phyloP scores from a whole-genome alignment of 495 filamentous ascomycete species.

The Pyrenula aspistea region DNA sequence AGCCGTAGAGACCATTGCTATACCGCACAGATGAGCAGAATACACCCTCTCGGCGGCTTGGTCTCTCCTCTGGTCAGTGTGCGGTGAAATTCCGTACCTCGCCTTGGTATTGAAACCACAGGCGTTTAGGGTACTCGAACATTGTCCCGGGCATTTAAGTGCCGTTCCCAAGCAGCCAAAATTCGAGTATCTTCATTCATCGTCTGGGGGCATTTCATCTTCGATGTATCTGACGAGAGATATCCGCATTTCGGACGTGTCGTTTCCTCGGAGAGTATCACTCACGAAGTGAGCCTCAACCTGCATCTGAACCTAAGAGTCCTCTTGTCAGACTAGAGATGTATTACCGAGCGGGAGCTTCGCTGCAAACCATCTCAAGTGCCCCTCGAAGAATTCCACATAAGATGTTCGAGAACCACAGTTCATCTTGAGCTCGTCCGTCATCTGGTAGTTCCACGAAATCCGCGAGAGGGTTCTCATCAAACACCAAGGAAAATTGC shows the following conservation, averaged over 20 bases:
- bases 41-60: too few species aligned
- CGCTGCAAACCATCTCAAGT: conserved; percentile 71
- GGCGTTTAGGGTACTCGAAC: too few species aligned
- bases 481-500: conserved; percentile 89
- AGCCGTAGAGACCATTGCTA: too few species aligned
- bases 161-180: too few species aligned
- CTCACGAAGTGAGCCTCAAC: conserved; percentile 95
- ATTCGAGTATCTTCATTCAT: conserved; percentile 54
- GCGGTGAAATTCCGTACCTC: too few species aligned
- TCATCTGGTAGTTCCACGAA: conserved; percentile 97
- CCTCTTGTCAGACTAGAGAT: conserved; percentile 2
- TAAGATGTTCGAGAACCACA: conserved; percentile 97
- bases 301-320: conserved; percentile 82
- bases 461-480: conserved; percentile 93
- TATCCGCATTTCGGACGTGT: conserved; percentile 94
- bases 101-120: too few species aligned
- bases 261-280: conserved; percentile 85
- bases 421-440: conserved; percentile 85
- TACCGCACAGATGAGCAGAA: too few species aligned
- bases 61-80: too few species aligned
- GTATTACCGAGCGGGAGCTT: neutral
- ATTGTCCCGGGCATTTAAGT: too few species aligned
- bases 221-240: conserved; percentile 90
- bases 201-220: conserved; percentile 92
- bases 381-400: conserved; percentile 86